Evolutionary conservation across 345 rosid genomes (phyloP), one percentile per base, ranked within the genome.

Genomic region (Camelina neglecta): DNA sequence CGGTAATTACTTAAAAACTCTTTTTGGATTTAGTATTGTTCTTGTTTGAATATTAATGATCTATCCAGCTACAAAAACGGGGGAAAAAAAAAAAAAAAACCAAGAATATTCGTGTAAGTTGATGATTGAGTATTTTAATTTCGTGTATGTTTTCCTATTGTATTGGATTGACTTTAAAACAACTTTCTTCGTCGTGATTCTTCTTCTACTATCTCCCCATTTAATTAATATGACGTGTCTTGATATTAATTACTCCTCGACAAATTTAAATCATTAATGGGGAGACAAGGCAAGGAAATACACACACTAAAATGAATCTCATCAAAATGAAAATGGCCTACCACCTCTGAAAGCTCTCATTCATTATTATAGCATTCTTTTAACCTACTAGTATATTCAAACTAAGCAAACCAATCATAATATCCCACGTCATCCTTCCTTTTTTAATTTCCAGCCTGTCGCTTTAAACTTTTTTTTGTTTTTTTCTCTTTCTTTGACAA

Each of bases 391-490:
- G 8, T 29, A 29, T 29, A 29, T 29, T 29, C 31, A 54, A 45
- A 56, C 7, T 10, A 15, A 64, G 29, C 0, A 39, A 0, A 7
- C 67, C 48, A 71, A 64, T 71, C 60, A 65, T 4, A 0, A 65
- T 2, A 2, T 8, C 36, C 80, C 84, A 78, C 71, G 81, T 81
- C 44, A 24, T 12, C 6, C 4, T 18, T 29, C 31, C 60, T 65
- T 21, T 10, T 39, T 11, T 41, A 4, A 4, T 12, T 38, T 65
- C 75, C 79, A 75, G 77, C 58, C 78, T 72, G 82, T 80, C 80
- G 75, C 62, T 39, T 8, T 48, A 6, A 11, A 61, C 13, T 5
- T 49, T 73, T 38, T 35, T 58, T 57, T 51, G 18, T 16, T 48
- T 36, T 39, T 57, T 51, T 3, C 2, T 44, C 2, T 42, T 65